phyloP scores from a whole-genome alignment of 345 rosid genomes.

The Sisymbrium altissimum region DNA sequence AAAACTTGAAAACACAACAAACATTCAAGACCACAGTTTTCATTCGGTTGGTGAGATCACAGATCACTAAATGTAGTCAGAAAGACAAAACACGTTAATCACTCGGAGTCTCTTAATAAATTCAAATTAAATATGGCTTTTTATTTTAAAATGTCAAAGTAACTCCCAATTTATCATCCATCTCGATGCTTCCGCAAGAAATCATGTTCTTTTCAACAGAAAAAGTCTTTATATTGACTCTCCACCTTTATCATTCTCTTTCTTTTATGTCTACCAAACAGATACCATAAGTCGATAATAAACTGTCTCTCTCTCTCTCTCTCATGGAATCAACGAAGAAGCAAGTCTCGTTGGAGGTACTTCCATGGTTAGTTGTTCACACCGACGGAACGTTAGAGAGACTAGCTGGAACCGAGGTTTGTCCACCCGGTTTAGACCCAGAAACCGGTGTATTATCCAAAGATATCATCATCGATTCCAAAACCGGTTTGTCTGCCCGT shows the following conservation, averaged over 20 bases:
- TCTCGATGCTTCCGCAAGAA: background rate
- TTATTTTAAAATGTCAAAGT: background rate
- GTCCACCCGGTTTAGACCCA: slow-evolving; percentile 55
- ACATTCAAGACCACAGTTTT: background rate
- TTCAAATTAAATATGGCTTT: background rate
- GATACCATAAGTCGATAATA: background rate
- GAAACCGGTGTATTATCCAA: slow-evolving; percentile 54
- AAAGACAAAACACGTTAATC: background rate
- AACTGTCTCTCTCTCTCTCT: background rate
- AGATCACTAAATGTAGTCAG: background rate
- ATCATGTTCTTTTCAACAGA: background rate
- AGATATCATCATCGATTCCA: slow-evolving; percentile 51
- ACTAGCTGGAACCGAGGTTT: slow-evolving; percentile 48
- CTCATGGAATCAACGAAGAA: slow-evolving; percentile 42
- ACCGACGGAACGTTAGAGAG: slow-evolving; percentile 61
- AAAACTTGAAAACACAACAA: background rate
- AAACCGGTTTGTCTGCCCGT: slow-evolving; percentile 55
- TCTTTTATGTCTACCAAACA: background rate
- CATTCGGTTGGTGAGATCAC: background rate
- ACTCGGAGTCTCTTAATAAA: background rate
- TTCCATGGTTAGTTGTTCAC: slow-evolving; percentile 59
- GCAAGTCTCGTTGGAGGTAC: slow-evolving; percentile 44
- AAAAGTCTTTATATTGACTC: background rate
- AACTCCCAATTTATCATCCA: background rate
- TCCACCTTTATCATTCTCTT: background rate